Conservation (phyloP, 495 filamentous ascomycete genomes). For the Daldinia bambusicola region DNA sequence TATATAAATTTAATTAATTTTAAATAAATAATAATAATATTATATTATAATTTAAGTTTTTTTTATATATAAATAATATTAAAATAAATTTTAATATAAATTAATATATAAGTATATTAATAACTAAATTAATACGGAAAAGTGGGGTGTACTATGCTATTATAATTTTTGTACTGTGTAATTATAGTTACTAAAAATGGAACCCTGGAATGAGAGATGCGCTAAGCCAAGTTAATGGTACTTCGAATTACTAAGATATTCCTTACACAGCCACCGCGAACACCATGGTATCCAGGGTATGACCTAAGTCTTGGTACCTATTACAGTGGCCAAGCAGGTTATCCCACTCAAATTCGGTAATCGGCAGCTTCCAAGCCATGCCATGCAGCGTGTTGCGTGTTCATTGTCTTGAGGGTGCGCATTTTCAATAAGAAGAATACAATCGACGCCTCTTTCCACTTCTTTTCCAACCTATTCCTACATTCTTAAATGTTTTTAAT, state of each 20-base stretch:
- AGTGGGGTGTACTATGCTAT: no score
- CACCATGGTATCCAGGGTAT: slow-evolving; percentile 5
- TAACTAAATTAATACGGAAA: no score
- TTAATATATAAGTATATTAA: no score
- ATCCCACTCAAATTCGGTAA: slow-evolving; percentile 32
- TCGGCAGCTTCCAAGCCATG: slow-evolving; percentile 43
- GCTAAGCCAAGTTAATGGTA: not conserved
- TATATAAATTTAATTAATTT: no score
- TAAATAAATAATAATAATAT: no score
- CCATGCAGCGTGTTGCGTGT: slow-evolving; percentile 44
- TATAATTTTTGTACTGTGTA: no score
- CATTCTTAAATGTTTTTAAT: slow-evolving; percentile 3
- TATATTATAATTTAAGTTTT: no score
- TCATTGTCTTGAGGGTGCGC: slow-evolving; percentile 19
- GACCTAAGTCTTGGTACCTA: slow-evolving; percentile 9
- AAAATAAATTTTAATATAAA: no score
- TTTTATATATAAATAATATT: no score
- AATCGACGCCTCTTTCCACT: slow-evolving; percentile 20
- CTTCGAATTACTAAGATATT: slow-evolving; percentile 5
- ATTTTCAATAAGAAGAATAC: slow-evolving; percentile 27
- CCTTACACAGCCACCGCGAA: slow-evolving; percentile 38
- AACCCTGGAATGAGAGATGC: no score
- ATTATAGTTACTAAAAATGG: no score
- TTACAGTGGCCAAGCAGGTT: slow-evolving; percentile 25
- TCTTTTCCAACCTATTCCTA: slow-evolving; percentile 10